Percentiles rank a stretch among this genome's conserved stretches.
Evolutionary conservation across 2,329 filamentous ascomycete species (phyloP).

Genomic region (Pyricularia grisea): DNA sequence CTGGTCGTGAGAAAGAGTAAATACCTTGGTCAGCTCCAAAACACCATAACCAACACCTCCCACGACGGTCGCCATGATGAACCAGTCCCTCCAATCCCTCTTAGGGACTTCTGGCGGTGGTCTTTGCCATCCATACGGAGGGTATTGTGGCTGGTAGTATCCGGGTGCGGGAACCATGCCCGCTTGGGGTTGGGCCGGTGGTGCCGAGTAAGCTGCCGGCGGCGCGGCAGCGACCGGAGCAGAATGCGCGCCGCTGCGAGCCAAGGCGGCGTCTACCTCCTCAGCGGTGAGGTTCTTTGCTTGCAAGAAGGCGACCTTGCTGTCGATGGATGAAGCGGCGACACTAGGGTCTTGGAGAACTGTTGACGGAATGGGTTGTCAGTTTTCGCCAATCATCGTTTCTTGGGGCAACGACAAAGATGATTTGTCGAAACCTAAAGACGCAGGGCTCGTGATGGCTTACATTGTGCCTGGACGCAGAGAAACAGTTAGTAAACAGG

Average conservation of each 20-base stretch:
- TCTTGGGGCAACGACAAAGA: background rate
- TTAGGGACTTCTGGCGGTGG: conserved; percentile 53
- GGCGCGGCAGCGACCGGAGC: conserved; percentile 25
- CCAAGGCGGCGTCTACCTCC: conserved; percentile 79
- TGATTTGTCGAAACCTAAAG: background rate
- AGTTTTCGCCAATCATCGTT: background rate
- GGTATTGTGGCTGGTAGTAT: conserved; percentile 36
- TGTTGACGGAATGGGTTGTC: conserved; percentile 21
- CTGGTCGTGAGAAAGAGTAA: background rate
- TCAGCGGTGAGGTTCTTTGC: conserved; percentile 97
- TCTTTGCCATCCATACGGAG: conserved; percentile 46
- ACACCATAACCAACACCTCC: conserved; percentile 83
- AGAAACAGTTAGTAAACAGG: background rate
- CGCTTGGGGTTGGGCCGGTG: background rate
- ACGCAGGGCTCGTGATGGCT: background rate
- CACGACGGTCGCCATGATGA: conserved; percentile 97
- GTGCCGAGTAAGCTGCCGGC: conserved; percentile 23
- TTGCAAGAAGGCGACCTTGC: conserved; percentile 83
- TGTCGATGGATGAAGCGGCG: conserved; percentile 80
- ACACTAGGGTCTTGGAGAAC: conserved; percentile 94
- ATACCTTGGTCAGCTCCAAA: conserved; percentile 78
- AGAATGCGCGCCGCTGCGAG: conserved; percentile 57
- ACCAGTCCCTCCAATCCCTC: conserved; percentile 97
- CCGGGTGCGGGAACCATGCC: conserved; percentile 22
- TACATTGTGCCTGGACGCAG: background rate